Conservation (phyloP, 371 early-diverging fungal genomes). For the Mortierella sp. region DNA sequence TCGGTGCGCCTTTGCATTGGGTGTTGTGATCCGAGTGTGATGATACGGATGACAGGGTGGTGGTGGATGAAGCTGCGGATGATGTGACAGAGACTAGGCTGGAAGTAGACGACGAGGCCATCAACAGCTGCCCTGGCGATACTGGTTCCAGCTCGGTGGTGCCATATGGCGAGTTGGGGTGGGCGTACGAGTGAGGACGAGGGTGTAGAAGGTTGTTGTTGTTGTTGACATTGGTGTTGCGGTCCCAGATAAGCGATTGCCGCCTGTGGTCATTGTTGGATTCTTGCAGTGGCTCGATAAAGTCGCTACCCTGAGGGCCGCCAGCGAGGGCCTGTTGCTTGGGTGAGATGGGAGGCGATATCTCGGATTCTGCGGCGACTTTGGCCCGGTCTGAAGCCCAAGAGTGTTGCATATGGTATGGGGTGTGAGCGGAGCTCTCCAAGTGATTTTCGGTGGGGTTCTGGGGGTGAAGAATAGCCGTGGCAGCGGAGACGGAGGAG, state of each 20-base stretch:
- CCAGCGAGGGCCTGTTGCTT: constrained; percentile 27
- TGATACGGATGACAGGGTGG: constrained; percentile 27
- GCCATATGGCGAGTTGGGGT: constrained; percentile 11
- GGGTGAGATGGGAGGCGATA: constrained; percentile 50
- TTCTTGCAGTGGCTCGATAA: constrained; percentile 40
- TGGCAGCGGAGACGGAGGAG: constrained; percentile 24
- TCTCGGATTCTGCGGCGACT: constrained; percentile 39
- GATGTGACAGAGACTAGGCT: constrained; percentile 6
- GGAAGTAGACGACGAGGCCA: constrained; percentile 10
- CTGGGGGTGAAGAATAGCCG: constrained; percentile 21
- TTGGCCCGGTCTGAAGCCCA: constrained; percentile 48
- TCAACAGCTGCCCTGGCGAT: no score
- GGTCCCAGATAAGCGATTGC: background rate
- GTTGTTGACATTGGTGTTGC: constrained; percentile 2
- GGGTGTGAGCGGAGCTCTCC: constrained; percentile 5
- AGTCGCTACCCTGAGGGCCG: constrained; percentile 14
- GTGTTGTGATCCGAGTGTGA: constrained; percentile 1
- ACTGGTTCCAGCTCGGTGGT: constrained; percentile 13
- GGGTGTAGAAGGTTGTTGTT: constrained; percentile 5
- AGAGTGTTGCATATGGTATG: constrained; percentile 37
- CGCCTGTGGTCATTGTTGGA: constrained; percentile 8
- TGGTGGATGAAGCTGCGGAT: constrained; percentile 30
- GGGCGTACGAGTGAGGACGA: background rate
- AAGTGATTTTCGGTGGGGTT: constrained; percentile 3
- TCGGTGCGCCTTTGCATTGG: constrained; percentile 12